Conservation (phyloP, 495 filamentous ascomycete species). For the Tetracladium setigerum region DNA sequence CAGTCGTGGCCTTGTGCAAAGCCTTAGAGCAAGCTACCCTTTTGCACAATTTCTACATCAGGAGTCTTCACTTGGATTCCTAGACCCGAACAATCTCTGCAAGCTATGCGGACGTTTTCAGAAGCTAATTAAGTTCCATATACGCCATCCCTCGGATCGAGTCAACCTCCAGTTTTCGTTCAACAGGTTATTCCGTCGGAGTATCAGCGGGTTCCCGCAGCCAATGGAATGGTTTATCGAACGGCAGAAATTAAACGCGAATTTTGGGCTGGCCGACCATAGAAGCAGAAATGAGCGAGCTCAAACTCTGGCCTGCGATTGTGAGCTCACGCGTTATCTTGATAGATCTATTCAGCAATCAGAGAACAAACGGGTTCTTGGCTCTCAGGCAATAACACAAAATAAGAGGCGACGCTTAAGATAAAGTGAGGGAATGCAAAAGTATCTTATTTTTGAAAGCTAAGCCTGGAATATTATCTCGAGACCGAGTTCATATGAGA, state of each 20-base stretch:
- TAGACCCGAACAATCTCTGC: constrained; percentile 10
- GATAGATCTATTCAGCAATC: background rate
- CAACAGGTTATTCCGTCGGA: constrained; percentile 11
- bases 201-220: constrained; percentile 11
- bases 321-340: constrained; percentile 2
- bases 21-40: constrained; percentile 3
- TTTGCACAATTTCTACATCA: constrained; percentile 8
- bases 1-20: constrained; percentile 11
- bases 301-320: background rate
- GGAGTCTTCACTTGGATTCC: constrained; percentile 8
- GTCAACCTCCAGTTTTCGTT: constrained; percentile 12
- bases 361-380: background rate
- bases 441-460: background rate
- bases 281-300: constrained; percentile 5
- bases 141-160: constrained; percentile 7
- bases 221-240: constrained; percentile 10
- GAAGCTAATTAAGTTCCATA: constrained; percentile 10
- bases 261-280: constrained; percentile 12
- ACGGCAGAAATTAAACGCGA: constrained; percentile 6
- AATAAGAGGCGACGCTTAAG: constrained; percentile 4
- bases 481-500: too few species aligned
- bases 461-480: too few species aligned
- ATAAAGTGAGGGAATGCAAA: background rate
- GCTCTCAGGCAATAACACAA: constrained; percentile 2
- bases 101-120: constrained; percentile 13